Evolutionary conservation across 805 yeast genomes (phyloP).

Genomic region (Kurtzmaniella cleridarum): DNA sequence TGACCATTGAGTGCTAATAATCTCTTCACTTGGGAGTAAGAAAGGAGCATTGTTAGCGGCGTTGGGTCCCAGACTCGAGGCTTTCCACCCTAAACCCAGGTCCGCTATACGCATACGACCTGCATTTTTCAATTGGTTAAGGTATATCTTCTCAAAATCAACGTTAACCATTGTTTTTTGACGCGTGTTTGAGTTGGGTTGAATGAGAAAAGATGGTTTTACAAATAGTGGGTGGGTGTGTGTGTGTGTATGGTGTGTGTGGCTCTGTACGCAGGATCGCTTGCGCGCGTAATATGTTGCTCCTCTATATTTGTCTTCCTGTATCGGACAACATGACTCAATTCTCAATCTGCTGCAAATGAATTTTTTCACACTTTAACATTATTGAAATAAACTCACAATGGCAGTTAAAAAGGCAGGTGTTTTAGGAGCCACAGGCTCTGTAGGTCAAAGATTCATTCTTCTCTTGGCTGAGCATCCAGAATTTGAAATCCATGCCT

Average conservation of each 20-base stretch:
- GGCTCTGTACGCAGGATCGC: background rate
- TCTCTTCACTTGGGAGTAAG: slow-evolving; percentile 79
- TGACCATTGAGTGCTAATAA: slow-evolving; percentile 81
- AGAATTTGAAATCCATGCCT: slow-evolving; percentile 72
- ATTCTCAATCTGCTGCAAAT: background rate
- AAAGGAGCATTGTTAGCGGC: slow-evolving; percentile 60
- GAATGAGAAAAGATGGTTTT: background rate
- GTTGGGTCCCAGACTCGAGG: slow-evolving; percentile 38
- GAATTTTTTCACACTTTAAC: no score
- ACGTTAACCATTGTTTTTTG: slow-evolving; percentile 35
- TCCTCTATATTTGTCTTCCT: no score
- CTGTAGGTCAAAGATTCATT: slow-evolving; percentile 95
- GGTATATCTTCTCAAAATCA: slow-evolving; percentile 89
- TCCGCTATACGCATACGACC: slow-evolving; percentile 95
- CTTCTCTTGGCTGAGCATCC: slow-evolving; percentile 82
- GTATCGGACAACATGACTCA: background rate
- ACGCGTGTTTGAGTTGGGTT: background rate
- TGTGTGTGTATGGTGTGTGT: background rate
- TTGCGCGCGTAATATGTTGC: no score
- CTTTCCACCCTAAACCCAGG: slow-evolving; percentile 98
- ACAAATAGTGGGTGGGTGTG: background rate
- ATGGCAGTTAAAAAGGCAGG: slow-evolving; percentile 55
- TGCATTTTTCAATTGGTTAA: slow-evolving; percentile 74
- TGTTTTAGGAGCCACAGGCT: slow-evolving; percentile 96
- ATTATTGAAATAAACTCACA: background rate